Evolutionary conservation across 257 asterid species (phyloP), one percentile per base, ranked within the genome.

Genomic region (Paraleonurus japonicus): DNA sequence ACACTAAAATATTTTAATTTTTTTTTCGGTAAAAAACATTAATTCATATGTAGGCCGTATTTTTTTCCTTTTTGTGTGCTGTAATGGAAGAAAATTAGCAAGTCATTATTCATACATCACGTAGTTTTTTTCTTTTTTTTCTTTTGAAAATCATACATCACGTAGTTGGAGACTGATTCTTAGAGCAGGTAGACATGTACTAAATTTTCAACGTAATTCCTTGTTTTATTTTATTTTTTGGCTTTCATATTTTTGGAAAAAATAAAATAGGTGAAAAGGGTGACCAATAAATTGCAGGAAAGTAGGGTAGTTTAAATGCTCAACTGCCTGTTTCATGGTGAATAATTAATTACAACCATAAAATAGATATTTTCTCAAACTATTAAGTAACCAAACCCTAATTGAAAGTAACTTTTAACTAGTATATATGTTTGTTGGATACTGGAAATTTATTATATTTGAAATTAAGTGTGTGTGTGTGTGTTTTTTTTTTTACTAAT

Each of bases 151-250:
- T n/a, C n/a, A n/a, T n/a, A 16, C 76, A 55, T 70, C 65, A 51
- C 27, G 48, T 2, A n/a, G 43, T 27, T 12, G 35, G 45, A 39
- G 65, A 12, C 39, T 35, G 61, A 65, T 65, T 67, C 6, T 11
- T 28, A 10, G 61, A 43, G 66, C 68, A 61, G 81, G 78, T 61
- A 63, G 35, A 41, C 72, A 33, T 67, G 79, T 80, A 75, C 67
- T 61, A 19, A 20, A 13, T 23, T 55, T 55, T 55, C 39, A 69
- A 70, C 66, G n/a, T 48, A 61, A 61, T 19, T 23, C 3, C 8
- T 26, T 19, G 45, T 24, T 55, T 39, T 57, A 24, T 35, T 70
- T 57, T 39, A 9, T 39, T 39, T 39, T 39, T 39, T 10, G 47
- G 4, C 11, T 67, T 10, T 10, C n/a, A n/a, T 41, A 1, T 24